Evolutionary conservation across 225 moss, liverwort and hornwort genomes (phyloP).

Genomic region (Sphagnum tenellum): DNA sequence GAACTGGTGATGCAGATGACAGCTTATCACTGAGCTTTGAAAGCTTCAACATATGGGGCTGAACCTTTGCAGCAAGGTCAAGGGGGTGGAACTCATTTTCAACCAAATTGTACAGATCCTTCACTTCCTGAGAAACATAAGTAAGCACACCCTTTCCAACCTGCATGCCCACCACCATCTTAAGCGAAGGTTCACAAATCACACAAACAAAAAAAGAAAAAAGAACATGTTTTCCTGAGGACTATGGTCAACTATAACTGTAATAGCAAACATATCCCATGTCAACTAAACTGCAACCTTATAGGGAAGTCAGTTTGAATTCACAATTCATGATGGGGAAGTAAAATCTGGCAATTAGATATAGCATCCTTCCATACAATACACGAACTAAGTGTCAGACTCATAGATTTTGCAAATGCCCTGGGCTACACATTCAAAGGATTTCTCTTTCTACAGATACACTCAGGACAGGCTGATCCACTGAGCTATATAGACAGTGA

Average conservation of each 20-base stretch:
- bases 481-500: background rate
- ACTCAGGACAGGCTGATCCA: no score
- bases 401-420: no score
- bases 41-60: conserved; percentile 61
- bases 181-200: no score
- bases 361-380: no score
- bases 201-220: background rate
- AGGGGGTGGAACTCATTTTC: conserved; percentile 91
- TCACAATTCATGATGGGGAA: background rate
- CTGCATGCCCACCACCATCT: conserved; percentile 13
- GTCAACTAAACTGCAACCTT: background rate
- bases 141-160: conserved; percentile 93
- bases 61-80: conserved; percentile 64
- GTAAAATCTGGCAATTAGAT: background rate
- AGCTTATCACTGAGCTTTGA: conserved; percentile 76
- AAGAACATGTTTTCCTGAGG: background rate
- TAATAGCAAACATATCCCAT: background rate
- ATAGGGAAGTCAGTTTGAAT: background rate
- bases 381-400: no score
- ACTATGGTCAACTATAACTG: background rate
- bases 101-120: conserved; percentile 68
- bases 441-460: background rate
- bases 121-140: conserved; percentile 80
- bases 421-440: background rate
- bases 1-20: conserved; percentile 91